phyloP scores from a whole-genome alignment of 805 yeast genomes.

The Candida lessepsii region DNA sequence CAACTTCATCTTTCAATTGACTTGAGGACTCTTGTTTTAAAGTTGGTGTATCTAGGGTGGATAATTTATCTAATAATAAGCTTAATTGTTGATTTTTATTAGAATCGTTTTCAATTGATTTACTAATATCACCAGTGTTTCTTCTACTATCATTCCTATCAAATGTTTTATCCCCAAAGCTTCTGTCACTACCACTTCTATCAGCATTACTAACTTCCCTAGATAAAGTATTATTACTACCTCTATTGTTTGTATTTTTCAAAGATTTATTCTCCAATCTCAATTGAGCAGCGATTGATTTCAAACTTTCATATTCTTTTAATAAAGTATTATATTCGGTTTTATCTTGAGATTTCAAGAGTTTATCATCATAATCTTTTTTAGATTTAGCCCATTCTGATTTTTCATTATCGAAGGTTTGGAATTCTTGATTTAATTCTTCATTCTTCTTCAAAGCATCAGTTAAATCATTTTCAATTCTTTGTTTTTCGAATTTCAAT shows the following conservation, averaged over 20 bases:
- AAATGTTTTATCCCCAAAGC: not conserved
- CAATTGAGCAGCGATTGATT: constrained; percentile 31
- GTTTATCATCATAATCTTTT: constrained; percentile 8
- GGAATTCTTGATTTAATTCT: constrained; percentile 9
- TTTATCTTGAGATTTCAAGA: constrained; percentile 8
- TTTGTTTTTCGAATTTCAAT: constrained; percentile 9
- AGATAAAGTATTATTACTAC: constrained; percentile 14
- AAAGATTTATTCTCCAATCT: constrained; percentile 39
- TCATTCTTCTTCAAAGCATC: constrained; percentile 8
- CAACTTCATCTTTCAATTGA: constrained; percentile 29
- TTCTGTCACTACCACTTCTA: no score
- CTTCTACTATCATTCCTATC: not conserved
- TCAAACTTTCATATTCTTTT: constrained; percentile 29
- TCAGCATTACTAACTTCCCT: constrained; percentile 7
- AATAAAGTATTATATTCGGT: constrained; percentile 11
- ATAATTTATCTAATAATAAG: constrained; percentile 26
- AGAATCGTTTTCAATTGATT: no score
- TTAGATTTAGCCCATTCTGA: constrained; percentile 8
- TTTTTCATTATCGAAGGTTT: constrained; percentile 7
- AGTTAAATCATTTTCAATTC: constrained; percentile 9
- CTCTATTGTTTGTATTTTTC: constrained; percentile 22
- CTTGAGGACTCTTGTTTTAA: constrained; percentile 12
- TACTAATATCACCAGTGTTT: no score
- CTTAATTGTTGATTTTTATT: constrained; percentile 18
- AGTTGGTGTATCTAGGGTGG: constrained; percentile 21